Evolutionary conservation across 768 basidiomycete genomes (phyloP).

Genomic region (Dentipellis fragilis): DNA sequence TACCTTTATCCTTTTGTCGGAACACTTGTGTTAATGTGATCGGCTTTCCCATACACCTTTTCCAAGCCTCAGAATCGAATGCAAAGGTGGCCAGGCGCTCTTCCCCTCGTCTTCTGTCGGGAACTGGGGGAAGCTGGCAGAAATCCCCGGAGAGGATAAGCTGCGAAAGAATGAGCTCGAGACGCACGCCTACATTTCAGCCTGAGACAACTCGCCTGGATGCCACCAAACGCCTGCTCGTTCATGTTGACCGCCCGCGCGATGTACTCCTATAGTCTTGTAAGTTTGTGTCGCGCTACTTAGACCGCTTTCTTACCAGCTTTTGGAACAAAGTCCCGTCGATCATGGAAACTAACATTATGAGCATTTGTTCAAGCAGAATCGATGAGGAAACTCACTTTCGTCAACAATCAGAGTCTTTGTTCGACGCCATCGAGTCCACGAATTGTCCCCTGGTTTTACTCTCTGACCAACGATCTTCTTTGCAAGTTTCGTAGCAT

Average conservation of each 20-base stretch:
- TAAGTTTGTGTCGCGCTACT: slow-evolving; percentile 13
- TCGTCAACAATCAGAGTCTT: slow-evolving; percentile 77
- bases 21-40: slow-evolving; percentile 65
- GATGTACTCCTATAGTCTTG: slow-evolving; percentile 40
- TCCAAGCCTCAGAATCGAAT: slow-evolving; percentile 77
- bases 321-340: slow-evolving; percentile 76
- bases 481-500: slow-evolving; percentile 30
- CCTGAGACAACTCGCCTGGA: slow-evolving; percentile 45
- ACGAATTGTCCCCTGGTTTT: slow-evolving; percentile 32
- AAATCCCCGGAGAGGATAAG: slow-evolving; percentile 84
- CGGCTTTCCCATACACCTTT: slow-evolving; percentile 45
- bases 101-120: slow-evolving; percentile 36
- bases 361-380: not conserved
- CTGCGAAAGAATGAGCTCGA: slow-evolving; percentile 25
- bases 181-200: not conserved
- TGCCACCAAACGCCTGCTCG: slow-evolving; percentile 67
- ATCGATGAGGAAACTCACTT: slow-evolving; percentile 33
- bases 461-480: slow-evolving; percentile 28
- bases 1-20: slow-evolving; percentile 77
- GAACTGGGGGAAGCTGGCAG: slow-evolving; percentile 83
- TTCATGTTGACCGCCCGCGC: slow-evolving; percentile 47
- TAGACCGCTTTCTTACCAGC: slow-evolving; percentile 33
- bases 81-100: slow-evolving; percentile 50
- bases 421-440: slow-evolving; percentile 50
- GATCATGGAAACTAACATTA: slow-evolving; percentile 73